These are phyloP conservation scores for Salicornia ramosissima DNA, from an alignment of 148 eudicot genomes.

Conservation along the genomic window DNA sequence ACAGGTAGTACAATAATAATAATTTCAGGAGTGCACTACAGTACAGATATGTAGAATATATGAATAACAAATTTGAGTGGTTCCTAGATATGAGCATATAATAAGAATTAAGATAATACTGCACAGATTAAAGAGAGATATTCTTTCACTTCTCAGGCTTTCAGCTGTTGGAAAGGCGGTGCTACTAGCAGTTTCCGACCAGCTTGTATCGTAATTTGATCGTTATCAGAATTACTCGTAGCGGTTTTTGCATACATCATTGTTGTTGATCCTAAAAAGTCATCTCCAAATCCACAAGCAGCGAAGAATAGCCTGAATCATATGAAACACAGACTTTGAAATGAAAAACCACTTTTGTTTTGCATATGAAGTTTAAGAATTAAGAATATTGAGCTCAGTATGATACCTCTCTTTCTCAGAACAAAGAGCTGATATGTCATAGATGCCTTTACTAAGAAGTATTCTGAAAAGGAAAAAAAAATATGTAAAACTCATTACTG, in stretches of 20 bases:
- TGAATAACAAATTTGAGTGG: constrained; percentile 1
- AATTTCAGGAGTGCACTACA: background rate
- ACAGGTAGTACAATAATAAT: background rate
- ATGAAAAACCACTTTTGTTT: background rate
- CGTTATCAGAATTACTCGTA: constrained; percentile 23
- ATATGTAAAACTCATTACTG: no score
- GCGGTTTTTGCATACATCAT: constrained; percentile 56
- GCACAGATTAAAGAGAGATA: background rate
- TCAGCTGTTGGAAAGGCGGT: constrained; percentile 34
- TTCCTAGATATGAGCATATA: background rate
- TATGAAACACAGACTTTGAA: background rate
- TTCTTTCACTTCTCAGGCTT: constrained; percentile 9
- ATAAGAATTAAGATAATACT: background rate
- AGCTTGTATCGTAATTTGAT: constrained; percentile 30
- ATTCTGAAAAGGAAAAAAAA: constrained; percentile 39
- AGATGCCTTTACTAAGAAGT: constrained; percentile 63
- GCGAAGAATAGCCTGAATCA: constrained; percentile 53
- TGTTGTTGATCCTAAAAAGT: constrained; percentile 68
- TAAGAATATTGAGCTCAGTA: background rate
- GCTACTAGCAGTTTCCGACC: constrained; percentile 53
- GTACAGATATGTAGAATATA: background rate
- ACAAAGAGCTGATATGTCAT: constrained; percentile 84
- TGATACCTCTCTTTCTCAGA: constrained; percentile 57
- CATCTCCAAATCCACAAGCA: constrained; percentile 84
- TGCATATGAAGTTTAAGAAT: background rate